phyloP scores from a whole-genome alignment of 768 basidiomycete species.

The Rhizopogon roseolus region DNA sequence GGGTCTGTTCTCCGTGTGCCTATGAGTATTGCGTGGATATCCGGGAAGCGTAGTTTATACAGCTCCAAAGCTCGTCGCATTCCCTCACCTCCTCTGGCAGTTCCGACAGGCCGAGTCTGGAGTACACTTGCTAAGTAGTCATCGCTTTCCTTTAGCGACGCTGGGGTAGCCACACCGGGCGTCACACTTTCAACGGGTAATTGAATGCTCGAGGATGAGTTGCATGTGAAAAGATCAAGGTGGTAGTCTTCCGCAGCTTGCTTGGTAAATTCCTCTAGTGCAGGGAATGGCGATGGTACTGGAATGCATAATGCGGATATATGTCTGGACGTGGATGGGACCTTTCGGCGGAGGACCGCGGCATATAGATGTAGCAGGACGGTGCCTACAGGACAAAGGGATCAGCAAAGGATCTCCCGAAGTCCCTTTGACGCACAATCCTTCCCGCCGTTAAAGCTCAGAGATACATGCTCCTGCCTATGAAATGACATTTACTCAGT shows the following conservation, averaged over 20 bases:
- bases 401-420: neutral
- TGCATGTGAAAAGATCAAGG: slow-evolving; percentile 60
- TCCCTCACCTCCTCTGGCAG: slow-evolving; percentile 54
- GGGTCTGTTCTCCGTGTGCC: slow-evolving; percentile 90
- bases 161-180: slow-evolving; percentile 24
- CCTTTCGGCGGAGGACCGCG: slow-evolving; percentile 54
- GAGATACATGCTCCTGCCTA: slow-evolving; percentile 67
- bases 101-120: slow-evolving; percentile 38
- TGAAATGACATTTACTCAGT: slow-evolving; percentile 7
- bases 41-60: slow-evolving; percentile 64
- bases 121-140: slow-evolving; percentile 4
- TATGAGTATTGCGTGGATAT: slow-evolving; percentile 78
- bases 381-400: slow-evolving; percentile 55
- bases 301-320: slow-evolving; percentile 84
- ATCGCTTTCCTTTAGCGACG: slow-evolving; percentile 5
- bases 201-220: slow-evolving; percentile 32
- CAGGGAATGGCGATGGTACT: slow-evolving; percentile 80
- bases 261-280: slow-evolving; percentile 80
- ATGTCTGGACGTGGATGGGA: slow-evolving; percentile 32
- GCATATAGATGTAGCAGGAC: slow-evolving; percentile 90
- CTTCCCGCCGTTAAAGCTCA: slow-evolving; percentile 99
- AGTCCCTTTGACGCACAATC: slow-evolving; percentile 65
- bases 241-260: slow-evolving; percentile 57
- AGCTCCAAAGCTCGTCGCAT: slow-evolving; percentile 76
- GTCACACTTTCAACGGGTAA: slow-evolving; percentile 45